These are phyloP conservation scores for Tothia fuscella DNA, from an alignment of 2,329 filamentous ascomycete species.

Conservation along the genomic window DNA sequence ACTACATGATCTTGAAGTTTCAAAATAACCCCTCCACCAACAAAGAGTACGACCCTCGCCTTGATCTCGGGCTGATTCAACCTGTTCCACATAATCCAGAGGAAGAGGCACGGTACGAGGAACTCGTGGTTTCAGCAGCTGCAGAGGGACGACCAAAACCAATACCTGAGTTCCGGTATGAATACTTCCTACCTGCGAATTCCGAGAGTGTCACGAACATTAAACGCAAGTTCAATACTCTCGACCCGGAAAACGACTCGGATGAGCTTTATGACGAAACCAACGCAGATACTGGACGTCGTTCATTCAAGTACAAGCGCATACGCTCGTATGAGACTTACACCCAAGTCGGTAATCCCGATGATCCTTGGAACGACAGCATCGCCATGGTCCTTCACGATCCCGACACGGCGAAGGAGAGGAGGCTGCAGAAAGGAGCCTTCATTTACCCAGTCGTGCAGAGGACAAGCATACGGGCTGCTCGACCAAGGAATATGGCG, in stretches of 20 bases:
- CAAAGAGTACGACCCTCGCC: conserved; percentile 43
- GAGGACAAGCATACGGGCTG: conserved; percentile 39
- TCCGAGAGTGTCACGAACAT: conserved; percentile 36
- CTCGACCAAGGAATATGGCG: conserved; percentile 34
- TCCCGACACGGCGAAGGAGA: conserved; percentile 18
- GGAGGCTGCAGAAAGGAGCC: conserved; percentile 41
- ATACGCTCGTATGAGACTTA: conserved; percentile 50
- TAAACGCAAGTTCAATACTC: conserved; percentile 43
- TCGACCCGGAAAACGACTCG: conserved; percentile 40
- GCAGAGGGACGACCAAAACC: conserved; percentile 34
- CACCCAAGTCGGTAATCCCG: conserved; percentile 39
- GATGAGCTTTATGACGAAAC: conserved; percentile 26
- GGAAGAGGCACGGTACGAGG: conserved; percentile 37
- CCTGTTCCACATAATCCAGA: conserved; percentile 34
- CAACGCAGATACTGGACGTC: conserved; percentile 11
- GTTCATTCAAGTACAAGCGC: conserved; percentile 43
- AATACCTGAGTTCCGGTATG: conserved; percentile 38
- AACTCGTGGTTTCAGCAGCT: conserved; percentile 35
- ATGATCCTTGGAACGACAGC: conserved; percentile 40
- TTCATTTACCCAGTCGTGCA: conserved; percentile 51
- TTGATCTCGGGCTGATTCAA: conserved; percentile 47
- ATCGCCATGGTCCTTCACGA: conserved; percentile 48
- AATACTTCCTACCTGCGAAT: conserved; percentile 45
- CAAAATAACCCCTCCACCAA: conserved; percentile 43
- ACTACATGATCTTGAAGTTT: conserved; percentile 50